phyloP scores from a whole-genome alignment of 495 filamentous ascomycete species.

The Bacidia rubella region DNA sequence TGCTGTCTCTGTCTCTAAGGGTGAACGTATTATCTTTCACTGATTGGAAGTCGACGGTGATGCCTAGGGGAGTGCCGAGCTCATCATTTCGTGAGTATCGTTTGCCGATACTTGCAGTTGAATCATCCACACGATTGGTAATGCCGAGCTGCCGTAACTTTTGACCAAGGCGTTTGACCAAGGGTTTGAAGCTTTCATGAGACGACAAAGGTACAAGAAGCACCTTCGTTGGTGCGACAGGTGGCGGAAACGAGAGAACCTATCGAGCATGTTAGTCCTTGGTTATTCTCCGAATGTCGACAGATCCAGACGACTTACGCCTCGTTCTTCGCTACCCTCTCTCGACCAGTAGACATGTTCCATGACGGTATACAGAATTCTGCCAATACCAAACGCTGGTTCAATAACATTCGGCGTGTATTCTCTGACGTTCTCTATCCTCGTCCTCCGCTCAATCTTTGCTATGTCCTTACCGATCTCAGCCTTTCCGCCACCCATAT shows the following conservation, averaged over 20 bases:
- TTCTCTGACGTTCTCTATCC: constrained; percentile 55
- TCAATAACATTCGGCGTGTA: constrained; percentile 79
- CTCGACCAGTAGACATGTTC: constrained; percentile 73
- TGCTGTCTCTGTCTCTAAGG: constrained; percentile 54
- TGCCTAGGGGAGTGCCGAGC: constrained; percentile 50
- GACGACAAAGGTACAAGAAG: constrained; percentile 52
- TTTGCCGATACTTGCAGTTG: constrained; percentile 55
- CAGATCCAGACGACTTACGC: constrained; percentile 33
- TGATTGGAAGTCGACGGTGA: constrained; percentile 60
- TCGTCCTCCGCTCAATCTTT: constrained; percentile 54
- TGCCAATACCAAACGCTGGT: constrained; percentile 73
- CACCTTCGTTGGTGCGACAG: constrained; percentile 55
- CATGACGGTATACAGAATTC: constrained; percentile 63
- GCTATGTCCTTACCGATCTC: constrained; percentile 60
- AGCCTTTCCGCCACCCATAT: constrained; percentile 48
- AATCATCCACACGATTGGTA: constrained; percentile 51
- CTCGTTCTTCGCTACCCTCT: constrained; percentile 47
- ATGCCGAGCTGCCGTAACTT: constrained; percentile 45
- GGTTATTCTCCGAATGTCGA: neutral
- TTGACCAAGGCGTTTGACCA: constrained; percentile 35
- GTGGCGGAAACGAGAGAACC: constrained; percentile 55
- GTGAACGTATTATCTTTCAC: constrained; percentile 54
- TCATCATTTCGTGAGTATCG: constrained; percentile 55
- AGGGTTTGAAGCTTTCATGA: constrained; percentile 43
- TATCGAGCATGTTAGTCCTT: constrained; percentile 14